Conservation (phyloP, 73 alveolate genomes). For the Paramecium bursaria region DNA sequence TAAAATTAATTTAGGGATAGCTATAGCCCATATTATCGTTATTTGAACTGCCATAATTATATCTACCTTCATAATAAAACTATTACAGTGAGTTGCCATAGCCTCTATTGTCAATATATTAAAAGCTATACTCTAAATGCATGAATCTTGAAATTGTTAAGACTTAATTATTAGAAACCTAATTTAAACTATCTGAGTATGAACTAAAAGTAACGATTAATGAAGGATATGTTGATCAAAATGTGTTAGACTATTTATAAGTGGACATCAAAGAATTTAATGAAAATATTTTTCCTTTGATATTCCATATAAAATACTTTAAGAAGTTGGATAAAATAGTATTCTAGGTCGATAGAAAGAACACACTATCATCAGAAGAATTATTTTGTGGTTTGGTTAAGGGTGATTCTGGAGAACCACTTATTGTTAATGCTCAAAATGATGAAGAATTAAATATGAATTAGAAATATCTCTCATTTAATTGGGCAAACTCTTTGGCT, state of each 20-base stretch:
- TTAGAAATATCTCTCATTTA: slow-evolving; percentile 33
- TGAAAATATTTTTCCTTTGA: slow-evolving; percentile 15
- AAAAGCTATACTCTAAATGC: slow-evolving; percentile 41
- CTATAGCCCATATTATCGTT: not conserved
- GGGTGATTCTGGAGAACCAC: slow-evolving; percentile 58
- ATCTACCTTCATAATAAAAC: slow-evolving; percentile 22
- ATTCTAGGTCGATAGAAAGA: slow-evolving; percentile 42
- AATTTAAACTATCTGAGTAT: slow-evolving; percentile 21
- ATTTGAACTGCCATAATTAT: slow-evolving; percentile 40
- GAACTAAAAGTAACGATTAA: slow-evolving; percentile 37
- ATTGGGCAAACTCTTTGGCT: slow-evolving; percentile 25
- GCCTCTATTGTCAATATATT: slow-evolving; percentile 31
- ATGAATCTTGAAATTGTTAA: slow-evolving; percentile 7
- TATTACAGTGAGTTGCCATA: not conserved
- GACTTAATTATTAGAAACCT: not conserved
- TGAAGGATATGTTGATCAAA: slow-evolving; percentile 16
- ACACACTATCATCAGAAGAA: slow-evolving; percentile 31
- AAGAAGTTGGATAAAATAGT: slow-evolving; percentile 37
- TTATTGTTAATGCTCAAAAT: slow-evolving; percentile 16
- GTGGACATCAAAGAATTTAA: slow-evolving; percentile 10
- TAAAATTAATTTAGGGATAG: not conserved
- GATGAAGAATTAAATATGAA: slow-evolving; percentile 56
- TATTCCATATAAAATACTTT: slow-evolving; percentile 31
- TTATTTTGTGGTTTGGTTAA: slow-evolving; percentile 48
- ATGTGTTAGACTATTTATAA: slow-evolving; percentile 15